phyloP scores from a whole-genome alignment of 169 alveolate species.

The Plasmodium blacklocki region DNA sequence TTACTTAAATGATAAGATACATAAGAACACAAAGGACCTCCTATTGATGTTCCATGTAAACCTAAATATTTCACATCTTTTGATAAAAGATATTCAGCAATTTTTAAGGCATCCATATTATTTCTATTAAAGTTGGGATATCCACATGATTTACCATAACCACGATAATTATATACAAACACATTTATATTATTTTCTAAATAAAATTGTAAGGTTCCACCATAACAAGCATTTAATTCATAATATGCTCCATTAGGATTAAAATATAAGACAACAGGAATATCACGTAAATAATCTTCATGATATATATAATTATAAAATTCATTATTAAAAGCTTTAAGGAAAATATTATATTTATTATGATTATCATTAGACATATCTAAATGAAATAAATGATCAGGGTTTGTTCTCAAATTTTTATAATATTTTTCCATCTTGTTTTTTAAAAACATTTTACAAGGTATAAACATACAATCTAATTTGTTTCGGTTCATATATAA shows the following conservation, averaged over 20 bases:
- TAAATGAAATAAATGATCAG: not conserved
- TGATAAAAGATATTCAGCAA: conserved; percentile 62
- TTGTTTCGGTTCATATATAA: conserved; percentile 19
- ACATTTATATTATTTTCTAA: conserved; percentile 56
- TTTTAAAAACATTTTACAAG: conserved; percentile 53
- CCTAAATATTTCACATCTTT: conserved; percentile 72
- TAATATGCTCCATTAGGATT: conserved; percentile 73
- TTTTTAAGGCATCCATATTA: conserved; percentile 61
- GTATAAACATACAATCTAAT: conserved; percentile 75
- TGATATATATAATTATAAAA: conserved; percentile 69
- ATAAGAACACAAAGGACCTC: conserved; percentile 72
- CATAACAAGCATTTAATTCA: conserved; percentile 70
- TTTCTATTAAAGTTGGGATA: conserved; percentile 65
- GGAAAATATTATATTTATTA: conserved; percentile 10
- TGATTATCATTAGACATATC: not conserved
- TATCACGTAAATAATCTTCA: conserved; percentile 49
- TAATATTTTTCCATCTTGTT: conserved; percentile 42
- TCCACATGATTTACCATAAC: conserved; percentile 57
- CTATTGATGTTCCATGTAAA: conserved; percentile 72
- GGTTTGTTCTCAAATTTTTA: conserved; percentile 13
- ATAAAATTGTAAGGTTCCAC: conserved; percentile 47
- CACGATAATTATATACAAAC: conserved; percentile 71
- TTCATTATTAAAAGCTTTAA: conserved; percentile 66
- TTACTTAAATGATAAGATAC: conserved; percentile 67
- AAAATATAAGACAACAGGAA: conserved; percentile 64